These are phyloP conservation scores for Candolleomyces efflorescens DNA, from an alignment of 768 basidiomycete species.

Conservation along the genomic window DNA sequence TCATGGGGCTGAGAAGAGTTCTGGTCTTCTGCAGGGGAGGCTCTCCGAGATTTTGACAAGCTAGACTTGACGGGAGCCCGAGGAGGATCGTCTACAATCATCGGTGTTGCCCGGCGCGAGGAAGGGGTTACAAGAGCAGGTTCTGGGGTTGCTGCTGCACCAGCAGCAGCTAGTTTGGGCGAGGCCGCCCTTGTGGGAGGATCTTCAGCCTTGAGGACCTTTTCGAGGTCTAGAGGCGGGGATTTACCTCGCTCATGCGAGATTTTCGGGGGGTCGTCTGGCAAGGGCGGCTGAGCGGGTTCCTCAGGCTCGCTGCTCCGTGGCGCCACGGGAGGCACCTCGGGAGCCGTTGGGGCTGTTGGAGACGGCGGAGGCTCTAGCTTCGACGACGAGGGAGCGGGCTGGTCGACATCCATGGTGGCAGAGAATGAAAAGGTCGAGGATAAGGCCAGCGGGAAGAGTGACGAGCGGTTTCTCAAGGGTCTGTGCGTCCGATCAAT, in stretches of 20 bases:
- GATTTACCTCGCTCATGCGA: not conserved
- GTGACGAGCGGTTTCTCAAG: not conserved
- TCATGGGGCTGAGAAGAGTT: constrained; percentile 25
- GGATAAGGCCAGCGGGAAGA: constrained; percentile 8
- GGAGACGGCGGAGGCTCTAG: constrained; percentile 3
- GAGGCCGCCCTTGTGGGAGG: not conserved
- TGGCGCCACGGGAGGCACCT: constrained; percentile 6
- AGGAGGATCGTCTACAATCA: constrained; percentile 13
- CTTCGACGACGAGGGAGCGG: not conserved
- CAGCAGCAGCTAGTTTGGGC: constrained; percentile 3
- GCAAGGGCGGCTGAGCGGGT: not conserved
- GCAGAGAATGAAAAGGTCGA: constrained; percentile 9
- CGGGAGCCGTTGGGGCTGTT: not conserved
- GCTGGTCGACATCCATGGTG: constrained; percentile 13
- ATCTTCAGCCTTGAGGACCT: not conserved
- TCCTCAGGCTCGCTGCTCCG: not conserved
- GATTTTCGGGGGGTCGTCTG: constrained; percentile 7
- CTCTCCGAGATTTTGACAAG: constrained; percentile 6
- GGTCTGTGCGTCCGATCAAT: constrained; percentile 32
- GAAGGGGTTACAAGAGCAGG: not conserved
- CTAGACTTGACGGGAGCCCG: constrained; percentile 15
- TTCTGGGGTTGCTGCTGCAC: not conserved
- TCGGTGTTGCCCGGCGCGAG: constrained; percentile 40
- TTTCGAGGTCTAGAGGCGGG: not conserved
- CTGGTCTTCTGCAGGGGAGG: constrained; percentile 27